Evolutionary conservation across 1,284 basidiomycete genomes (phyloP).

Genomic region (Stereum hirsutum): DNA sequence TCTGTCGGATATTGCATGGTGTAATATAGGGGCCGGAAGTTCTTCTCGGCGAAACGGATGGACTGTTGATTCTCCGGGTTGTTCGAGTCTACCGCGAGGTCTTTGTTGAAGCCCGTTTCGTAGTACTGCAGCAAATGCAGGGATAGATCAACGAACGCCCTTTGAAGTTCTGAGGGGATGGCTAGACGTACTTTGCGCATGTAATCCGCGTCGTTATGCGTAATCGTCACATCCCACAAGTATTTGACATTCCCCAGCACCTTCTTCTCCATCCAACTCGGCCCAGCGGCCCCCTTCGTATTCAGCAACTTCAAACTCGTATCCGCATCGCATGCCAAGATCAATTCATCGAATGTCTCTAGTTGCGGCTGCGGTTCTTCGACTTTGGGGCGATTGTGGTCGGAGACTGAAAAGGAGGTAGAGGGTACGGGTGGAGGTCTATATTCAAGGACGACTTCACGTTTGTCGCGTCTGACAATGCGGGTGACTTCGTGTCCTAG

Average conservation of each 20-base stretch:
- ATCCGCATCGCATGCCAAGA: constrained; percentile 52
- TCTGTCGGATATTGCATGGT: constrained; percentile 48
- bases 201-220: constrained; percentile 45
- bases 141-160: no score
- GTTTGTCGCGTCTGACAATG: constrained; percentile 15
- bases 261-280: constrained; percentile 45
- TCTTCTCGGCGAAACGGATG: constrained; percentile 12
- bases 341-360: constrained; percentile 54
- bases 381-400: constrained; percentile 7
- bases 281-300: constrained; percentile 22
- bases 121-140: constrained; percentile 28
- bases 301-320: constrained; percentile 47
- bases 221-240: constrained; percentile 48
- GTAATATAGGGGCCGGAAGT: constrained; percentile 47
- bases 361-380: constrained; percentile 18
- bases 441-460: constrained; percentile 18
- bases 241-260: constrained; percentile 54
- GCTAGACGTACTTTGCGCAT: constrained; percentile 35
- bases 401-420: constrained; percentile 15
- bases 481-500: constrained; percentile 32
- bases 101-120: constrained; percentile 30
- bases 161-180: no score
- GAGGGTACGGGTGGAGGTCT: constrained; percentile 17
- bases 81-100: constrained; percentile 21
- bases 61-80: background rate